A percentile compares a stretch with the other conserved stretches of the same genome.
phyloP scores from a whole-genome alignment of 805 yeast genomes.

The Candida michaelii region DNA sequence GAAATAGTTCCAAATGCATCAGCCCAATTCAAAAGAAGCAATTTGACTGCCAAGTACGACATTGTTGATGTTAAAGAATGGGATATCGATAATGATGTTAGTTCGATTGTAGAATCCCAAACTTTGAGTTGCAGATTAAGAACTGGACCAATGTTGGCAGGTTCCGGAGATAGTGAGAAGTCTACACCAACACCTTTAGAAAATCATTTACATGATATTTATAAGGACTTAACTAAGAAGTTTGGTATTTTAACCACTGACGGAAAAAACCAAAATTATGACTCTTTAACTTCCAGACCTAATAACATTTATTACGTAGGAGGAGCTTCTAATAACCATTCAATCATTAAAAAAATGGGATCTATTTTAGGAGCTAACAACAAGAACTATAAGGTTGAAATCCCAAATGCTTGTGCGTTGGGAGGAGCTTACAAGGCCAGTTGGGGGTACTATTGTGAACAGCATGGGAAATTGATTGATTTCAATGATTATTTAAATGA shows the following conservation, averaged over 20 bases:
- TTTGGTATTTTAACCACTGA: slow-evolving; percentile 50
- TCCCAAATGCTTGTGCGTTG: slow-evolving; percentile 87
- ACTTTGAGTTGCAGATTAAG: slow-evolving; percentile 81
- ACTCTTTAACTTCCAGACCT: slow-evolving; percentile 56
- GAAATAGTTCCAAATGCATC: slow-evolving; percentile 85
- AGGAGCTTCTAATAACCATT: slow-evolving; percentile 73
- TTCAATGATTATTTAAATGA: slow-evolving; percentile 41
- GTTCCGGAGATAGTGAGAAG: slow-evolving; percentile 12
- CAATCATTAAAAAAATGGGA: slow-evolving; percentile 69
- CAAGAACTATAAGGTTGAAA: slow-evolving; percentile 70
- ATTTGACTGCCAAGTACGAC: slow-evolving; percentile 30
- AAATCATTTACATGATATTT: slow-evolving; percentile 20
- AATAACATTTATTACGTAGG: slow-evolving; percentile 79
- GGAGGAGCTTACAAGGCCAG: slow-evolving; percentile 88
- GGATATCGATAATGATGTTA: slow-evolving; percentile 63
- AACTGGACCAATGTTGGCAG: slow-evolving; percentile 71
- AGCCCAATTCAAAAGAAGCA: slow-evolving; percentile 59
- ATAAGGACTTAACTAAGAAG: slow-evolving; percentile 24
- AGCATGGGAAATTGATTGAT: slow-evolving; percentile 34
- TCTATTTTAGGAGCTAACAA: slow-evolving; percentile 63
- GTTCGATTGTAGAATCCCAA: slow-evolving; percentile 81
- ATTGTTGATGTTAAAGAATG: slow-evolving; percentile 31
- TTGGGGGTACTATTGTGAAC: slow-evolving; percentile 56
- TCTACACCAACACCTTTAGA: slow-evolving; percentile 16
- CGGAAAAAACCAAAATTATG: slow-evolving; percentile 44